A percentile compares a stretch with the other conserved stretches of the same genome.
These are phyloP conservation scores for Wickerhamiella cacticola DNA, from an alignment of 805 yeast genomes.

Conservation along the genomic window DNA sequence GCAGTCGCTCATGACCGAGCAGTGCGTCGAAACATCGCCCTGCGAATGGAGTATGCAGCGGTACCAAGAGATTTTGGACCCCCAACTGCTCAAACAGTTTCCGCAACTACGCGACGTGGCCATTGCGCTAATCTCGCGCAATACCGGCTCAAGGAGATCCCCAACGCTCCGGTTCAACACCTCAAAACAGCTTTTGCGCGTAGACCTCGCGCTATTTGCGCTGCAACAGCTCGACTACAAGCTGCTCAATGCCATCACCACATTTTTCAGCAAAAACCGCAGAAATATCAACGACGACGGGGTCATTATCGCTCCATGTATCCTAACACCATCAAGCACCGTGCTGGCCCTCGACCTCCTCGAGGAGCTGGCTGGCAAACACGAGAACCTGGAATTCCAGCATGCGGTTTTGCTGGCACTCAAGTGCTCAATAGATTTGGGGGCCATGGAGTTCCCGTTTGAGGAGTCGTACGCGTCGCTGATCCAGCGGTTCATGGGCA, in stretches of 20 bases:
- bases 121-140: not conserved
- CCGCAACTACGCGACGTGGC: not conserved
- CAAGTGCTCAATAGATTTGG: not conserved
- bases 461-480: not conserved
- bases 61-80: not conserved
- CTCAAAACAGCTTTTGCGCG: too few species aligned
- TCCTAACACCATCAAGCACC: not conserved
- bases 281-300: not conserved
- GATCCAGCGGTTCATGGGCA: not conserved
- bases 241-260: not conserved
- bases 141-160: too few species aligned
- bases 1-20: not conserved
- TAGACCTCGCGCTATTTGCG: not conserved
- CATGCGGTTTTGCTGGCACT: not conserved
- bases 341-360: not conserved
- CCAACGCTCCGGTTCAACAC: not conserved
- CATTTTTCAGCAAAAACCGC: not conserved
- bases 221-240: not conserved
- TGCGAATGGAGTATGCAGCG: not conserved
- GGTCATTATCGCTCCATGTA: not conserved
- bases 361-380: not conserved
- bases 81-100: not conserved
- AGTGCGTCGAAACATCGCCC: not conserved
- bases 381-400: not conserved
- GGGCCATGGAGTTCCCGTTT: not conserved